Conservation (phyloP, 176 grass and related monocot genomes). For the Oryza meridionalis region DNA sequence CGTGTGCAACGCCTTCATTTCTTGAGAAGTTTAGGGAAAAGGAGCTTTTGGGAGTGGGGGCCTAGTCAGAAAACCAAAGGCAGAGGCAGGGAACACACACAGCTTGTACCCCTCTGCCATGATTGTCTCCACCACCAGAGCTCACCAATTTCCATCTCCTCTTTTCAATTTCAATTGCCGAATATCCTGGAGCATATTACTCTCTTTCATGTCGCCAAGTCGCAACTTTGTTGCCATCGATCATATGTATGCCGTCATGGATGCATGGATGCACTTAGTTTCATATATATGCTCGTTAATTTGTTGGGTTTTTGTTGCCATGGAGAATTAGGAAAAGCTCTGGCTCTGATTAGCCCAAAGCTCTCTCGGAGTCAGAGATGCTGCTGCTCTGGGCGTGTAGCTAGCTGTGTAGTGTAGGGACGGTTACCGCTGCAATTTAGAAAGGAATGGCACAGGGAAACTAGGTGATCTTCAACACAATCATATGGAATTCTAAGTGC, state of each 20-base stretch:
- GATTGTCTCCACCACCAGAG: slow-evolving; percentile 16
- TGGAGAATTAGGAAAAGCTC: neutral
- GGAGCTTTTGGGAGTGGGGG: slow-evolving; percentile 21
- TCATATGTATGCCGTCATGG: too few species aligned
- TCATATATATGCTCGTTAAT: neutral
- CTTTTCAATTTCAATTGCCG: too few species aligned
- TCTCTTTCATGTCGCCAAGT: neutral
- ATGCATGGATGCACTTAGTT: neutral
- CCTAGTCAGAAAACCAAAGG: slow-evolving; percentile 38
- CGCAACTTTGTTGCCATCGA: neutral
- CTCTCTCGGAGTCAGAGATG: neutral
- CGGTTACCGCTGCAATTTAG: neutral
- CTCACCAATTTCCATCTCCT: neutral
- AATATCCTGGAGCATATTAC: slow-evolving; percentile 50
- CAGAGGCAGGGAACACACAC: neutral
- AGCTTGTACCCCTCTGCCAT: neutral
- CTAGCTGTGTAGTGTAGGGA: too few species aligned
- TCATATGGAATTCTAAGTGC: neutral
- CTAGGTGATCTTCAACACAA: neutral
- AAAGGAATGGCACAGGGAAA: neutral
- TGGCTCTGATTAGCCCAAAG: neutral
- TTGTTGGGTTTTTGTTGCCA: neutral
- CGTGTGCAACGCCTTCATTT: neutral
- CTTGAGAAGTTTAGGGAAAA: neutral
- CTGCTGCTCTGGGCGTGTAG: neutral